Evolutionary conservation across 192 early-diverging fungal genomes (phyloP), one percentile per base, ranked within the genome.

Genomic region (Backusella circina): DNA sequence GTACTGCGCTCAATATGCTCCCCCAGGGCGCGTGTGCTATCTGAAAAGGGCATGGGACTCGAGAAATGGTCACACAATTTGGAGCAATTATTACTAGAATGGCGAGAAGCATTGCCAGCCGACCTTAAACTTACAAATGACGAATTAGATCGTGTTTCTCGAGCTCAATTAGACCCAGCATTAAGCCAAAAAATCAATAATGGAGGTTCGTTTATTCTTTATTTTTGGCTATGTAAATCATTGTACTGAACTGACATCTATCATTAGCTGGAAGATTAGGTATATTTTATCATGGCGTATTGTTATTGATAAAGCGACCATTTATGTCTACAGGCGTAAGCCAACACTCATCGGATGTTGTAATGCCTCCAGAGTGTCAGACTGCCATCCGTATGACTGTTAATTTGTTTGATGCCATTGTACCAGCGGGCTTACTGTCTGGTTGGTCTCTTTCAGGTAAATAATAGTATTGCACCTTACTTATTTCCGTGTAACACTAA

Each of bases 1-100:
- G 65, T 81, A 2, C 68, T 81, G 10, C 71, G 79, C 21, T 38
- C 71, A 16, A 50, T 81, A 3, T 81, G 73, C 37, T 81, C 79
- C 28, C 75, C 79, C 5, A 65, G 76, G 21, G 75, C 79, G n/a
- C 66, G 75, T 1, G 8, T 67, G 2, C 50, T 81, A n/a, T 30
- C 37, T 1, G 51, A 65, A 51, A 68, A 77, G 6, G 67, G 51
- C 33, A 39, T 41, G 28, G 67, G 50, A 71, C 23, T 77, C 9
- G 72, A 77, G 26, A 57, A 44, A n/a, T 41, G 73, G 23, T 37
- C 67, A 23, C 38, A 74, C 3, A 36, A 70, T 30, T 23, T 81
- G 23, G 66, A 61, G n/a, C 26, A 65, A 44, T 51, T 72, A 31
- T 41, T 81, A 6, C 30, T 16, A 12, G 72, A 81, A 8, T 81